A percentile compares a stretch with the other conserved stretches of the same genome.
phyloP scores from a whole-genome alignment of 108 stramenopile species.

The Conticribra weissflogii region DNA sequence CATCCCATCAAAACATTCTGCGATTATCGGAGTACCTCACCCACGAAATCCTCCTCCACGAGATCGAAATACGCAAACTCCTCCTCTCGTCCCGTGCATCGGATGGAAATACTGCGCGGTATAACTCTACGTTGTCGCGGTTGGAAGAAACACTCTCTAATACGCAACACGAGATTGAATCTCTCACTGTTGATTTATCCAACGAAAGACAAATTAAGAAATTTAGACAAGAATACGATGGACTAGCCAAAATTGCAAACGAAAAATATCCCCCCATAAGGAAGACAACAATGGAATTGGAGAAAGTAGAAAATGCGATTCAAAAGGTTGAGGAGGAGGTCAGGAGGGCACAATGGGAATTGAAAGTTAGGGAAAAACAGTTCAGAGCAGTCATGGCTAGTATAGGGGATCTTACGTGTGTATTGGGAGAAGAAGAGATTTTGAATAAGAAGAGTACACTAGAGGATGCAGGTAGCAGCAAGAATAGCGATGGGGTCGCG shows the following conservation, averaged over 20 bases:
- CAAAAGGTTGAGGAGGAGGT: constrained; percentile 25
- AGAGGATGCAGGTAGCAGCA: not conserved
- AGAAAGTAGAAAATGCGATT: constrained; percentile 24
- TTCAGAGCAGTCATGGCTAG: constrained; percentile 30
- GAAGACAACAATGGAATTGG: constrained; percentile 22
- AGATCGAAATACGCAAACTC: constrained; percentile 38
- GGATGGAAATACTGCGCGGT: constrained; percentile 13
- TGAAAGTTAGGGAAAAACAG: constrained; percentile 37
- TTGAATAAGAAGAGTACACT: not conserved
- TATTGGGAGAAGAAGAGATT: constrained; percentile 37
- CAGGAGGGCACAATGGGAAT: constrained; percentile 21
- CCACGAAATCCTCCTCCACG: constrained; percentile 34
- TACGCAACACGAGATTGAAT: constrained; percentile 20
- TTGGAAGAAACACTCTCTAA: constrained; percentile 13
- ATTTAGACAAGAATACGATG: constrained; percentile 38
- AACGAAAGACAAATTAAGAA: constrained; percentile 10
- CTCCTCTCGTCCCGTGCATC: constrained; percentile 38
- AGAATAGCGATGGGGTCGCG: not conserved
- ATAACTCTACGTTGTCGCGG: constrained; percentile 9
- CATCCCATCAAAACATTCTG: not conserved
- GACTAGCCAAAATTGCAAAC: constrained; percentile 36
- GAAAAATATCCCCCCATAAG: constrained; percentile 16
- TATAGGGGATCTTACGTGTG: constrained; percentile 39
- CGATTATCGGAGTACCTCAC: constrained; percentile 3
- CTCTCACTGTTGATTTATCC: constrained; percentile 11